Evolutionary conservation across 495 filamentous ascomycete genomes (phyloP), one percentile per base, ranked within the genome.

Genomic region (Daldinia loculata): DNA sequence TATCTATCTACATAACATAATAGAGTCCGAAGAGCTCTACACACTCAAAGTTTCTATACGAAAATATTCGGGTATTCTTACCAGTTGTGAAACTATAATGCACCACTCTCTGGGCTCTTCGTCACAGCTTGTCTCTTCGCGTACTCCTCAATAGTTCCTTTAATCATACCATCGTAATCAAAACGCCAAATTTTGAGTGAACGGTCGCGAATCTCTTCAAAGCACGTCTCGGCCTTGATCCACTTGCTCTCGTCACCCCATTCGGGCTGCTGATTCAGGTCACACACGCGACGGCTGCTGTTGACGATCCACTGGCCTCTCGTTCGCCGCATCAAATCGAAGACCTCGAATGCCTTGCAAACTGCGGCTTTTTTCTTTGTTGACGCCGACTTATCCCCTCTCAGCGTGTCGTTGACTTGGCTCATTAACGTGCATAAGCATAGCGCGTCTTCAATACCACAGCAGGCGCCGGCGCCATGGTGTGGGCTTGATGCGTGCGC

Each of bases 401-500:
- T 36, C 14, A 62, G 34, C 12, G 63, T 58, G 15, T 24, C 45
- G 4, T 51, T 64, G 22, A 69, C 61, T 55, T 58, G 26, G 11
- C 45, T 50, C 12, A 75, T 38, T 63, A 72, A 11, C 0, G 61
- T 70, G 1, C 55, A 52, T 6, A 79, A 63, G n/a, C 72, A 74
- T n/a, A 79, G 58, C 5, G 76, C 80, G 50, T 83, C 81, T 56
- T 83, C 81, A 12, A 82, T 68, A 1, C 80, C 80, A 29, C 70
- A 77, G 52, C 82, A 74, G 0, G 82, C 83, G 0, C 83, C 81
- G 1, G 74, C 78, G 17, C 83, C 82, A n/a, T 80, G 79, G 58
- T 79, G 75, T 26, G 82, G 82, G n/a, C 63, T 75, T 4, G 75
- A 67, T 12, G 80, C 83, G 61, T 85, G 83, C 2, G 80, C 80